phyloP scores from a whole-genome alignment of 2,329 filamentous ascomycete species.

The Alternaria ventricosa region DNA sequence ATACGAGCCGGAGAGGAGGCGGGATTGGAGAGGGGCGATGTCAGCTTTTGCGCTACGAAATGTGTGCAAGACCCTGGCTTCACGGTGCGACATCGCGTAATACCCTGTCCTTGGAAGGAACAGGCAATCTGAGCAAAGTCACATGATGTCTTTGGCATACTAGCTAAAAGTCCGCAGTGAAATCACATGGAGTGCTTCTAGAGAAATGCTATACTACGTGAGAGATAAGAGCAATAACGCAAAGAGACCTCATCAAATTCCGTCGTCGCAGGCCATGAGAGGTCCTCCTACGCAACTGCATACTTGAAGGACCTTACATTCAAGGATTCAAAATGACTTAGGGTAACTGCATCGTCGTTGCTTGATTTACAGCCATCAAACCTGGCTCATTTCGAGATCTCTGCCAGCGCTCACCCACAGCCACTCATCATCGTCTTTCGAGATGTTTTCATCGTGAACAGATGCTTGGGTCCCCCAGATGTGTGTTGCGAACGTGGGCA shows the following conservation, averaged over 20 bases:
- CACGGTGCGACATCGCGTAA: background rate
- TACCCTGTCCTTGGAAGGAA: background rate
- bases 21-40: background rate
- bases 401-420: background rate
- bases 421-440: background rate
- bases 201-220: background rate
- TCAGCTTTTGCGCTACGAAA: background rate
- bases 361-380: background rate
- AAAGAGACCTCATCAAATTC: background rate
- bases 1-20: background rate
- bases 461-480: background rate
- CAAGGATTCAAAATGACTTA: background rate
- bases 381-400: background rate
- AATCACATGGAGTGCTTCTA: background rate
- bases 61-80: background rate
- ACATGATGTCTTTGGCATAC: background rate
- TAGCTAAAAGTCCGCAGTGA: background rate
- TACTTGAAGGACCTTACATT: background rate
- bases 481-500: background rate
- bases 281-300: background rate
- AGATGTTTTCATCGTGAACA: background rate
- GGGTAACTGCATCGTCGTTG: background rate
- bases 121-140: background rate
- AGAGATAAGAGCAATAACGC: fast-evolving
- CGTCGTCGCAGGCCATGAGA: background rate